Percentiles rank a stretch among this genome's conserved stretches.
phyloP scores from a whole-genome alignment of 179 eudicot genomes.

The Spergularia azorica region DNA sequence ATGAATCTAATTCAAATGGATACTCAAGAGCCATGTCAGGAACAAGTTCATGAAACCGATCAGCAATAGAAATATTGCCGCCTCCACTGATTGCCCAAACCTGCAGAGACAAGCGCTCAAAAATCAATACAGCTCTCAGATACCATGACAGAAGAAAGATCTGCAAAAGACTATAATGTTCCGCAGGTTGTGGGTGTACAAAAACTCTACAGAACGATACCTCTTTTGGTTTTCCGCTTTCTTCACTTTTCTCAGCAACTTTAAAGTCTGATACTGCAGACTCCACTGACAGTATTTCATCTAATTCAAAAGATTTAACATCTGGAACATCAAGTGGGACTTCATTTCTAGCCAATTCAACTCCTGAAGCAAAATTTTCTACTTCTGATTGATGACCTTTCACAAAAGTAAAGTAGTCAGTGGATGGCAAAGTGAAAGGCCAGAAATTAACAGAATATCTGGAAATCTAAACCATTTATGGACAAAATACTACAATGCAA shows the following conservation, averaged over 20 bases:
- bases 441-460: not conserved
- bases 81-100: constrained; percentile 77
- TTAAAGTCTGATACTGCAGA: constrained; percentile 40
- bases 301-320: constrained; percentile 52
- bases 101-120: constrained; percentile 42
- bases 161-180: not conserved
- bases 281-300: constrained; percentile 68
- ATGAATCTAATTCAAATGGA: constrained; percentile 87
- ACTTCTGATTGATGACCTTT: constrained; percentile 38
- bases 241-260: constrained; percentile 41
- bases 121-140: not conserved
- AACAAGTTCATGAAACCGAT: constrained; percentile 77
- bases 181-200: not conserved
- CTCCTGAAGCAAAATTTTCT: constrained; percentile 39
- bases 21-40: constrained; percentile 96
- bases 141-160: constrained; percentile 1
- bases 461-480: not conserved
- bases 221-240: constrained; percentile 61
- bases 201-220: constrained; percentile 33
- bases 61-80: constrained; percentile 51
- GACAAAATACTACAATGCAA: not conserved
- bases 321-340: constrained; percentile 33
- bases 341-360: constrained; percentile 33
- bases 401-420: constrained; percentile 12
- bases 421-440: constrained; percentile 7